Evolutionary conservation across 441 rosid genomes (phyloP).

Genomic region (Sinapis alba): DNA sequence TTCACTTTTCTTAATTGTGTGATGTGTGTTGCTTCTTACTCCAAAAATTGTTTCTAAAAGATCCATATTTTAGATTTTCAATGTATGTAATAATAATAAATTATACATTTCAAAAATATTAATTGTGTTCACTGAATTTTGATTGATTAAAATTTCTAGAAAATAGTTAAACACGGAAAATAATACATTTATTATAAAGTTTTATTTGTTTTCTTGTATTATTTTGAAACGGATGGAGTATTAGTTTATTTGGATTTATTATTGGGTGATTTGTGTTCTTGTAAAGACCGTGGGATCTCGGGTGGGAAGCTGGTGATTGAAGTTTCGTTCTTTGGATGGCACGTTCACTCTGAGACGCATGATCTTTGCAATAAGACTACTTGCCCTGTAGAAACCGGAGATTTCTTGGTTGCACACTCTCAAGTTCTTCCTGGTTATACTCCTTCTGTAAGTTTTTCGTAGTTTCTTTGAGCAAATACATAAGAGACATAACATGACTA

Average conservation of each 20-base stretch:
- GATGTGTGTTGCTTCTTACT: neutral
- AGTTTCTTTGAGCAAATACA: neutral
- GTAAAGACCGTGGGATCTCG: slow-evolving; percentile 55
- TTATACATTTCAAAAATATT: too few relatives aligned
- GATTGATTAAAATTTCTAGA: too few relatives aligned
- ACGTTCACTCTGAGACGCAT: slow-evolving; percentile 75
- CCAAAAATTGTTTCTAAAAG: too few relatives aligned
- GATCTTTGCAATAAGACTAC: slow-evolving; percentile 79
- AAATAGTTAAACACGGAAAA: too few relatives aligned
- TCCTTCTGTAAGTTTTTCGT: slow-evolving; percentile 72
- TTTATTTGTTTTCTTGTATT: too few relatives aligned
- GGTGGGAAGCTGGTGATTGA: slow-evolving; percentile 80
- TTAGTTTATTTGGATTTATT: neutral
- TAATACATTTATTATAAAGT: too few relatives aligned
- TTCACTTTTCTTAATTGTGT: neutral
- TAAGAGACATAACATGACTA: neutral
- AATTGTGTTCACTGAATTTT: too few relatives aligned
- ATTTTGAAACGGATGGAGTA: too few relatives aligned
- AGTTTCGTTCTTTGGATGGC: slow-evolving; percentile 86
- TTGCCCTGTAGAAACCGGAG: neutral
- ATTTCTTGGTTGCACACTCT: neutral
- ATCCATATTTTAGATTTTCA: too few relatives aligned
- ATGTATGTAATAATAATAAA: too few relatives aligned
- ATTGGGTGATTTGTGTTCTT: neutral
- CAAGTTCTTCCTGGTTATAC: slow-evolving; percentile 82